Base-by-base conservation (phyloP, 73 alveolate species). In the Blepharisma japonicum region DNA sequence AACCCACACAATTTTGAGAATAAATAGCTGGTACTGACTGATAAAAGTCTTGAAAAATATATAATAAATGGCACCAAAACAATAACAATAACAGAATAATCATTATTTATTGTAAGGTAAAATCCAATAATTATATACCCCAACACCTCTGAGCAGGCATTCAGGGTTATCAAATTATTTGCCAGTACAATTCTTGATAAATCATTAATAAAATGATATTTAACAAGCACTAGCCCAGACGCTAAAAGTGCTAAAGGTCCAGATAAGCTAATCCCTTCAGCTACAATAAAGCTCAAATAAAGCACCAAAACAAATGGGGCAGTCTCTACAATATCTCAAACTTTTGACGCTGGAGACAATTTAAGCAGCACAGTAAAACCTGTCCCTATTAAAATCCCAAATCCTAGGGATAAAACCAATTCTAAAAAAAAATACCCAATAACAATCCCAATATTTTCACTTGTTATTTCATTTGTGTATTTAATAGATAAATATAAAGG, bases 291-390 rank as follows among this genome's bases (percentile, higher is more conserved):
- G 14, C 47, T 9, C 2, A 61, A 8, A 18, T 14, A 8, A 14
- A 39, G 23, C 0, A 61, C 11, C 18, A 61, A 25, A 9, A 14
- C 3, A 18, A 14, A 25, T 14, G 74, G 11, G 47, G 23, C 18
- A 9, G 23, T 25, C 23, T 61, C 74, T 14, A 61, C 2, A 20
- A 39, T 14, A 61, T 14, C 23, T 39, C 74, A 61, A 0, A 25
- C 11, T 61, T 61, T 61, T 8, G 74, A 61, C 47, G 14, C 18
- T 20, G n/a, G 11, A 2, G 46, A 61, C 0, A 25, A n/a, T 61
- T 25, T 61, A 39, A 61, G 11, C 11, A 61, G 39, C 47, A 61
- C 2, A 61, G 74, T 61, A 9, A 61, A 14, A 14, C 74, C 74
- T 2, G 5, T 25, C 18, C n/a, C 47, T 20, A 61, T 61, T 61